Evolutionary conservation across 2,329 filamentous ascomycete genomes (phyloP), one percentile per base, ranked within the genome.

Genomic region (Didymella keratinophila): DNA sequence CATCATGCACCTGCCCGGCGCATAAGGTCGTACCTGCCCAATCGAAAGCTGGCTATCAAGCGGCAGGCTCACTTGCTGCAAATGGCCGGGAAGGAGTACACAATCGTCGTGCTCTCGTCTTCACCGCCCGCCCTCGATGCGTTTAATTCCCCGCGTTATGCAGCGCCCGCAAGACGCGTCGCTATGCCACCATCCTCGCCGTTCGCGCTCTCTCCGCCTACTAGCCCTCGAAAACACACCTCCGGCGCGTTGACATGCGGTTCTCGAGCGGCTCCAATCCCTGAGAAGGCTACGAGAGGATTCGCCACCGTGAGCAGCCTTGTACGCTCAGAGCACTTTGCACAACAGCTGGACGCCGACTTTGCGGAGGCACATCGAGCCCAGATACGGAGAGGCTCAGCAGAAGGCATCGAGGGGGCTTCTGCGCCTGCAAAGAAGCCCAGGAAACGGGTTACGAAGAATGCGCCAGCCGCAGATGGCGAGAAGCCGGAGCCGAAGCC

Each of bases 231-330:
- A 50, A 69, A 47, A 12, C 49, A 56, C 23, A 44, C 57, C 0
- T 5, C 32, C 39, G 63, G 64, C 70, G 71, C 70, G 71, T 74
- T 74, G 23, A 65, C 52, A 53, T 60, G 60, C 20, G 71, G 70
- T 4, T 69, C 69, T 27, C 64, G 68, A 41, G 72, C 70, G 49
- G 65, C 63, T 21, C 52, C 64, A 1, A 66, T 73, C 28, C 70
- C 75, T 21, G 58, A 66, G 20, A 67, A 61, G 8, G 67, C 64
- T 12, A 46, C 62, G 2, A 66, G 68, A 54, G 75, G 73, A 21
- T 77, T 76, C 52, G 71, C 71, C 66, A 76, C 73, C 54, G 73
- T 74, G 7, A 63, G 63, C 50, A 73, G 69, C 51, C 58, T 78
- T 16, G 51, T 76, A n/a, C 67, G 64, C 53, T 71, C 71, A 2